Evolutionary conservation across 2,329 filamentous ascomycete genomes (phyloP).

Genomic region (Uncinocarpus reesii): DNA sequence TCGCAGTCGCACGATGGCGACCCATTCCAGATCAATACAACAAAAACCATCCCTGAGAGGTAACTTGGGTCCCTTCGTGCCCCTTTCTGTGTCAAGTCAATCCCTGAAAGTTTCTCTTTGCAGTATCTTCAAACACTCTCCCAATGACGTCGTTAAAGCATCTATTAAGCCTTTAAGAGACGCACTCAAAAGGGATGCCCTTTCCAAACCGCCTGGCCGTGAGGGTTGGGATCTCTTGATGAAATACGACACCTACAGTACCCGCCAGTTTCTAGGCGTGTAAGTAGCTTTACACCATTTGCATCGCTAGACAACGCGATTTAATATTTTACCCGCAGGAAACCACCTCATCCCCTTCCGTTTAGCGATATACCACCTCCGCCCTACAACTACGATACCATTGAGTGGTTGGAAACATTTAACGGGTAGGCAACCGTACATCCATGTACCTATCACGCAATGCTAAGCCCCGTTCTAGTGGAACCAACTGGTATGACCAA

Average conservation of each 20-base stretch:
- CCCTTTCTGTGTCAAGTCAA: too few relatives aligned
- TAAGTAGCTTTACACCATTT: not conserved
- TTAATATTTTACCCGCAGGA: not conserved
- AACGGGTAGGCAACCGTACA: not conserved
- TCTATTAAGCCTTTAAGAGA: not conserved
- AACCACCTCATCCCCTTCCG: not conserved
- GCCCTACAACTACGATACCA: not conserved
- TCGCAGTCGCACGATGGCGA: not conserved
- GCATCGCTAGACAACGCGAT: not conserved
- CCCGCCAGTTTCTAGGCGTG: not conserved
- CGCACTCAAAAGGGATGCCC: not conserved
- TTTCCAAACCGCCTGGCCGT: not conserved
- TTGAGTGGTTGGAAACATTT: slow-evolving; percentile 3
- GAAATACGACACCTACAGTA: slow-evolving; percentile 2
- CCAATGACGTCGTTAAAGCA: not conserved
- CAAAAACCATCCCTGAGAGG: not conserved
- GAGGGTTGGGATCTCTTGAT: not conserved
- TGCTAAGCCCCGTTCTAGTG: not conserved
- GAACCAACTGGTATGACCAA: slow-evolving; percentile 3
- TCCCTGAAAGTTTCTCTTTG: not conserved
- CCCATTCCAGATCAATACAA: not conserved
- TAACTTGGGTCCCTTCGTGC: too few relatives aligned
- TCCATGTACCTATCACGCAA: not conserved
- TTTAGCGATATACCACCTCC: not conserved
- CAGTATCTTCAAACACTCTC: not conserved